Base-by-base conservation (phyloP, 1,139 yeast genomes). In the Scheffersomyces titani region DNA sequence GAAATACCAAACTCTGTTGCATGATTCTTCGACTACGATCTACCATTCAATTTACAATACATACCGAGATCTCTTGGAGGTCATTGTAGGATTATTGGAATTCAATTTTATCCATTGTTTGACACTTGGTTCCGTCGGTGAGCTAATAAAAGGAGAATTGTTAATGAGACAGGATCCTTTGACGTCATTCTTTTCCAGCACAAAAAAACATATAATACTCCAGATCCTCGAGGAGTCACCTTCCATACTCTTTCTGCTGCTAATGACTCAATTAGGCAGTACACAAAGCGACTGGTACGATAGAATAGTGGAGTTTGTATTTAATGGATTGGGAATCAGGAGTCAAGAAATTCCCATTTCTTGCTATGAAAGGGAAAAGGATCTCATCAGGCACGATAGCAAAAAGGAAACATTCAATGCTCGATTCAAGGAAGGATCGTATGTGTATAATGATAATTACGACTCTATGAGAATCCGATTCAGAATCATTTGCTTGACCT, bases 381-480 rank as follows among this genome's bases (percentile, higher is more conserved):
- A 57, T 5, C 56, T 74, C n/a, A 60, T 74, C 3, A 63, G 60
- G 50, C 62, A 62, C 18, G 75, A 70, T 49, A 58, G 61, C 2
- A 51, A 55, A 7, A 58, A 53, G 30, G 61, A 61, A 13, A 57
- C 55, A 6, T 57, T 44, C 46, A 56, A 50, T 54, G 57, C 20
- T n/a, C 48, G 44, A 20, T 30, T 40, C 16, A 54, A 52, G 16
- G 57, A 57, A 6, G 49, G 22, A 22, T 13, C 13, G 1, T 19
- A 19, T 7, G 11, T 20, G 22, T 63, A 49, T 52, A 59, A 61
- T 51, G 77, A 73, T 55, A 72, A 70, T 54, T 51, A 64, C 56
- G 69, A 68, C 49, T 73, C 78, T 1, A 72, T 75, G 73, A 50
- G 49, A 11, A 58, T 73, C 6, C 65, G 82, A 19, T 68, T 64